A percentile compares a stretch with the other conserved stretches of the same genome.
phyloP scores from a whole-genome alignment of 805 yeast genomes.

The Nadsonia fulvescens region DNA sequence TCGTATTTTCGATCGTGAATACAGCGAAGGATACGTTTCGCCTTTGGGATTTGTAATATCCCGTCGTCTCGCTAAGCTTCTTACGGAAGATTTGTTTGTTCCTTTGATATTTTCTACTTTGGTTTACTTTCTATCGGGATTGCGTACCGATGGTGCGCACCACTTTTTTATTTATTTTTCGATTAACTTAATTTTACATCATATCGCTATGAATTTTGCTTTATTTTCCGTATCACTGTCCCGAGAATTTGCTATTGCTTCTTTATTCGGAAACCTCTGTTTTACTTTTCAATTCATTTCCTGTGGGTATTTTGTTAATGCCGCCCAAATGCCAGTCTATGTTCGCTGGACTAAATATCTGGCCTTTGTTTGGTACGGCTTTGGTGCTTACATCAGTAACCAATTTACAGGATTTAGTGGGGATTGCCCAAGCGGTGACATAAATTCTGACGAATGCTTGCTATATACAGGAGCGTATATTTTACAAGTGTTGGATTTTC shows the following conservation, averaged over 20 bases:
- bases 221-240: constrained; percentile 33
- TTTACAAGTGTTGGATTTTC: constrained; percentile 39
- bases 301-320: constrained; percentile 65
- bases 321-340: constrained; percentile 61
- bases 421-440: constrained; percentile 28
- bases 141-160: constrained; percentile 26
- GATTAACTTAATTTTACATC: constrained; percentile 35
- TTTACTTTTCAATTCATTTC: constrained; percentile 62
- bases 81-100: constrained; percentile 52
- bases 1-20: constrained; percentile 43
- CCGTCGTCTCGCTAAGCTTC: constrained; percentile 44
- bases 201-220: constrained; percentile 39
- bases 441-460: constrained; percentile 19
- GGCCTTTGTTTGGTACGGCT: constrained; percentile 62
- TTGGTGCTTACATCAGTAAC: constrained; percentile 49
- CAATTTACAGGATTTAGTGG: constrained; percentile 48
- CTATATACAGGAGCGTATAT: constrained; percentile 40
- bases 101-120: constrained; percentile 38
- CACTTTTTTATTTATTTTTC: constrained; percentile 49
- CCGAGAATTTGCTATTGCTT: constrained; percentile 42
- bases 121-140: constrained; percentile 65
- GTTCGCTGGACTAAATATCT: constrained; percentile 71
- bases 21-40: constrained; percentile 49
- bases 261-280: constrained; percentile 41
- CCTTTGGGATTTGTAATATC: constrained; percentile 49